phyloP scores from a whole-genome alignment of 768 basidiomycete genomes.

The Kwoniella sp. region DNA sequence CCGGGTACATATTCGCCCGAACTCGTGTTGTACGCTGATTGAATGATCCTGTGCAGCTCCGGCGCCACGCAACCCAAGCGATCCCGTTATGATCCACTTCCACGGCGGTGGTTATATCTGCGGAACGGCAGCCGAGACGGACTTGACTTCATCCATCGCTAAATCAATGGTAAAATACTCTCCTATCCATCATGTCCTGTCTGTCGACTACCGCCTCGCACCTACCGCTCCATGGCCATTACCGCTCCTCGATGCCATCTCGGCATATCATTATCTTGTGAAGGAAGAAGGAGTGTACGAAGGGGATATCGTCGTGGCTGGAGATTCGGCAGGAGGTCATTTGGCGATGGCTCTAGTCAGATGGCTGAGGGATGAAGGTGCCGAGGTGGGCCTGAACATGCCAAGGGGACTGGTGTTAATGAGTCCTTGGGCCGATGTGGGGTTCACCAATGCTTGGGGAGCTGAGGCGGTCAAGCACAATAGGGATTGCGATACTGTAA shows the following conservation, averaged over 20 bases:
- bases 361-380: conserved; percentile 85
- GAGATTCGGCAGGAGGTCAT: conserved; percentile 93
- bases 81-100: conserved; percentile 44
- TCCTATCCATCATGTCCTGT: conserved; percentile 45
- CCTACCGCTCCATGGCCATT: conserved; percentile 93
- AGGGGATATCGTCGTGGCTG: conserved; percentile 71
- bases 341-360: conserved; percentile 78
- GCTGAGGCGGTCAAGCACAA: conserved; percentile 35
- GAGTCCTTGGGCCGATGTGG: conserved; percentile 92
- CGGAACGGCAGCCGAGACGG: conserved; percentile 49
- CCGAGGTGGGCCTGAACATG: conserved; percentile 59
- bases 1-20: no score
- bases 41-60: no score
- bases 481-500: conserved; percentile 38
- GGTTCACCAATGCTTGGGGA: conserved; percentile 47
- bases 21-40: no score
- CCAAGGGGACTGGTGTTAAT: conserved; percentile 83
- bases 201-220: conserved; percentile 86
- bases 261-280: conserved; percentile 79
- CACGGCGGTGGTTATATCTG: conserved; percentile 49
- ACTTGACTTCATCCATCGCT: conserved; percentile 40
- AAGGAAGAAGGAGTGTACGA: conserved; percentile 76
- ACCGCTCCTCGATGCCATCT: conserved; percentile 79
- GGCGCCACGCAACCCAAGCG: conserved; percentile 17
- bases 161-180: conserved; percentile 41